Base-by-base conservation (phyloP, 192 early-diverging fungal genomes). In the Haplosporangium gracile region DNA sequence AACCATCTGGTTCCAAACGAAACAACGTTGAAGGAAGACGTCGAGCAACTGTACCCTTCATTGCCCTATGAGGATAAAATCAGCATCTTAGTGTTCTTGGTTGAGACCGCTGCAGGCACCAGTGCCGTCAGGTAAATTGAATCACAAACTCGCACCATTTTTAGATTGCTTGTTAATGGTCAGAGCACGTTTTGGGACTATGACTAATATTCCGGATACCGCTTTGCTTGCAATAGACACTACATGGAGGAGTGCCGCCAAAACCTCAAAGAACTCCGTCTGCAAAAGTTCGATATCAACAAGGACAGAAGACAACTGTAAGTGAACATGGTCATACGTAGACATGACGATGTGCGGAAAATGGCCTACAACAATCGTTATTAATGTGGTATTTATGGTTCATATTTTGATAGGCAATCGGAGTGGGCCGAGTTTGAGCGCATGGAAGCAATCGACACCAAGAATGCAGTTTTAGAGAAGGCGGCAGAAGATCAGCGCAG, bases 171-270 rank as follows among this genome's bases (percentile, higher is more conserved):
- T 36, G 8, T 2, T 18, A 40, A 10, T 38, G 11, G 26, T 32
- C 15, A 8, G 26, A 13, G 7, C 8, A 8, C 3, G 7, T 26
- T 45, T 45, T 6, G 7, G 29, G 5, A 13, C 9, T 26, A 16
- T 11, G 2, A 18, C 71, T 47, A 16, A 26, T 9, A 47, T 29
- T 73, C 3, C 26, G 1, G n/a, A 29, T 40, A 49, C 57, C 40
- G 82, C 91, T 13, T 65, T 65, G 26, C 29, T 15, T 32, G 0
- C 3, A 11, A 65, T 76, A 92, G 96, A 29, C 82, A 89, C 40
- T 96, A 94, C 83, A 92, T 96, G 75, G 97, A 97, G 49, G 89
- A 94, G 68, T 94, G 93, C 49, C 88, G 94, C 5, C 95, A 97
- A 63, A 81, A 94, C 13, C 88, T 92, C 32, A 92, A 91, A 0